These are phyloP conservation scores for Pachysandra terminalis DNA, from an alignment of 164 flowering plant genomes.

Conservation along the genomic window DNA sequence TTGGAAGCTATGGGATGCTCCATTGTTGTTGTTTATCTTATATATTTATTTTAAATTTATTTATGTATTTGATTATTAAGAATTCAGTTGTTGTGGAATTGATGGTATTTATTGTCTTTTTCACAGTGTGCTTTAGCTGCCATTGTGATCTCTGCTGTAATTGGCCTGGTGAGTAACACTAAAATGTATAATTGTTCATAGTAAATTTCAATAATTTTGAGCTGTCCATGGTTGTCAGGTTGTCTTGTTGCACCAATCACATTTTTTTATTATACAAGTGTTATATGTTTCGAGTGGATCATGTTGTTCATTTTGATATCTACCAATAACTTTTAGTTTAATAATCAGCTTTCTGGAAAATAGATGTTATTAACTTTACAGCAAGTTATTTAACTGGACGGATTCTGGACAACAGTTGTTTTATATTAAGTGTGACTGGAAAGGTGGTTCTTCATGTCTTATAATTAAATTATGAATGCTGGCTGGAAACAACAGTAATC, in stretches of 20 bases:
- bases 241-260: background rate
- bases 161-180: slow-evolving; percentile 78
- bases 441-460: too few relatives aligned
- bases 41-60: background rate
- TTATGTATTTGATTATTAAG: background rate
- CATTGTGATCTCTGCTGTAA: slow-evolving; percentile 92
- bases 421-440: too few relatives aligned
- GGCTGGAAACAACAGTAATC: too few relatives aligned
- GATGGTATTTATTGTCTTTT: background rate
- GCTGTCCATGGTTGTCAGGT: background rate
- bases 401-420: too few relatives aligned
- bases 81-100: too few relatives aligned
- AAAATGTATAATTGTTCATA: background rate
- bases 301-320: background rate
- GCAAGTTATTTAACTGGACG: too few relatives aligned
- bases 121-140: slow-evolving; percentile 96
- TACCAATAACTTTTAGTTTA: too few relatives aligned
- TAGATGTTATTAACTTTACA: too few relatives aligned
- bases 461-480: too few relatives aligned
- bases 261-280: background rate
- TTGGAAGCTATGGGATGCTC: background rate
- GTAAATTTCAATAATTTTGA: too few relatives aligned
- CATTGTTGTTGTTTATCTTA: background rate
- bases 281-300: background rate
- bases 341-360: too few relatives aligned